Conservation (phyloP, 805 yeast genomes). For the Suhomyces sp. region DNA sequence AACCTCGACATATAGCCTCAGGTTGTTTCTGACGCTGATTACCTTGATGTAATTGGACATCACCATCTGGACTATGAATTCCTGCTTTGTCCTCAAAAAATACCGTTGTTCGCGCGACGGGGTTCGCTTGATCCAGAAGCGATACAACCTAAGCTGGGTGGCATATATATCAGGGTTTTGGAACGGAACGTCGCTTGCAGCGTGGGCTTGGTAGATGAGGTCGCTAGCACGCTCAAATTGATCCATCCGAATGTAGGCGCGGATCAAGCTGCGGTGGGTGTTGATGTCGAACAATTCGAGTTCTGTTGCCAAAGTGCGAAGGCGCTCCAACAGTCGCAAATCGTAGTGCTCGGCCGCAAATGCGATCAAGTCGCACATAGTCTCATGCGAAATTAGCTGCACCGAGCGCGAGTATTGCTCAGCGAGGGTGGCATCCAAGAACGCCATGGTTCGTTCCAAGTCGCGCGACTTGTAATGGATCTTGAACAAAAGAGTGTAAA, state of each 20-base stretch:
- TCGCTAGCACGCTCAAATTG: conserved; percentile 34
- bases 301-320: conserved; percentile 17
- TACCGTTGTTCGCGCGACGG: conserved; percentile 9
- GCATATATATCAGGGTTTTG: conserved; percentile 24
- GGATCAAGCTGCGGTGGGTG: conserved; percentile 25
- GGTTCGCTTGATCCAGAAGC: conserved; percentile 24
- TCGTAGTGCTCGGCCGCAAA: conserved; percentile 21
- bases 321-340: conserved; percentile 16
- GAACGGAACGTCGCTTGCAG: conserved; percentile 27
- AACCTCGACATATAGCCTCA: conserved; percentile 23
- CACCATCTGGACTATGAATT: conserved; percentile 11
- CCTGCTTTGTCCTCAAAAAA: conserved; percentile 9
- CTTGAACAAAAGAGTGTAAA: conserved; percentile 29
- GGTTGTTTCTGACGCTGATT: conserved; percentile 10
- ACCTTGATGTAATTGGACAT: conserved; percentile 9
- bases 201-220: conserved; percentile 30
- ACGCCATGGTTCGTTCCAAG: conserved; percentile 24
- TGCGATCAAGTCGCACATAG: conserved; percentile 17
- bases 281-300: conserved; percentile 19
- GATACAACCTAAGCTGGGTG: conserved; percentile 28
- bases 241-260: conserved; percentile 28
- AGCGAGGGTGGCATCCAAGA: conserved; percentile 21
- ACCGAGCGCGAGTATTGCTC: conserved; percentile 13
- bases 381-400: conserved; percentile 16
- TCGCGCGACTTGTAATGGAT: conserved; percentile 25